These are phyloP conservation scores for Penicillium egyptiacum DNA, from an alignment of 495 filamentous ascomycete species.

Conservation along the genomic window DNA sequence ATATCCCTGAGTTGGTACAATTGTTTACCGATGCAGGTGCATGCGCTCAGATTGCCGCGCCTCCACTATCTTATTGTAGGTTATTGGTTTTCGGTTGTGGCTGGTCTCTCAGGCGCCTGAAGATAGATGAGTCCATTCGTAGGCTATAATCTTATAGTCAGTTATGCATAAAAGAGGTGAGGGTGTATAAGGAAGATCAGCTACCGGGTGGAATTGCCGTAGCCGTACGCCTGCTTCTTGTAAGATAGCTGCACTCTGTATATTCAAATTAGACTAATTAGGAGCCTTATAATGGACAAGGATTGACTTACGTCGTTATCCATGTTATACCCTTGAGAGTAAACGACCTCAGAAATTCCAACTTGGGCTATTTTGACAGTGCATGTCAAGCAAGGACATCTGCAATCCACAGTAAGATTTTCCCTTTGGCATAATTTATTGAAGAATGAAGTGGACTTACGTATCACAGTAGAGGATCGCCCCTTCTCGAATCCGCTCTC, in stretches of 20 bases:
- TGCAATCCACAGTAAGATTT: conserved; percentile 22
- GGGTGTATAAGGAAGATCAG: conserved; percentile 46
- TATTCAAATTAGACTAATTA: conserved; percentile 12
- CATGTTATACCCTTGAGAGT: conserved; percentile 90
- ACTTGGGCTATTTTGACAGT: conserved; percentile 97
- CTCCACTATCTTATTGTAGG: background rate
- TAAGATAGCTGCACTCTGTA: conserved; percentile 74
- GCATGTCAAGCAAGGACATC: conserved; percentile 95
- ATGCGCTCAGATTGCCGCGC: background rate
- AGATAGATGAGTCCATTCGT: conserved; percentile 51
- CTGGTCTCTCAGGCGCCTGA: conserved; percentile 17
- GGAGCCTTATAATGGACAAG: background rate
- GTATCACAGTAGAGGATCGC: conserved; percentile 92
- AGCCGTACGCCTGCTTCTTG: conserved; percentile 71
- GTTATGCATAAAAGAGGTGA: background rate
- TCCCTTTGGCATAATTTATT: background rate
- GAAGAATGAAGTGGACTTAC: conserved; percentile 33
- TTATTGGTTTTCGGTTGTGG: background rate
- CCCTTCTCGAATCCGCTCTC: conserved; percentile 79
- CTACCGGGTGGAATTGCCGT: conserved; percentile 78
- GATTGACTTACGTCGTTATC: conserved; percentile 57
- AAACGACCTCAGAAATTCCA: conserved; percentile 93
- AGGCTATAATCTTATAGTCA: conserved; percentile 35
- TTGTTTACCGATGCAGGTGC: background rate
- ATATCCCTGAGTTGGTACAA: background rate